phyloP scores from a whole-genome alignment of 2,329 filamentous ascomycete species.

The Botryotinia globosa region DNA sequence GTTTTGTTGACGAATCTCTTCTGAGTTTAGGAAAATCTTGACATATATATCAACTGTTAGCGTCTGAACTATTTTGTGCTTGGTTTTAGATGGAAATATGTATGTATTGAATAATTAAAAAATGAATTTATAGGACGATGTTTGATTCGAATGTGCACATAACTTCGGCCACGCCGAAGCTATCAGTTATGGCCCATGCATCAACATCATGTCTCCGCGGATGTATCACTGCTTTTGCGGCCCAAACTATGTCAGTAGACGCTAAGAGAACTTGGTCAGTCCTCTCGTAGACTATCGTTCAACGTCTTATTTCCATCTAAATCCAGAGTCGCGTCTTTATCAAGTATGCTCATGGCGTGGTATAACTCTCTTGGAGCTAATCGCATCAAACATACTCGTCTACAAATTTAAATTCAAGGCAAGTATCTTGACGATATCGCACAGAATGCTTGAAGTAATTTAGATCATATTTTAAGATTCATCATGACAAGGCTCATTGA shows the following conservation, averaged over 20 bases:
- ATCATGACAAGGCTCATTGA: neutral
- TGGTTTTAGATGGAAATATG: neutral
- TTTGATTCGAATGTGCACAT: neutral
- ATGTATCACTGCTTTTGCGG: neutral
- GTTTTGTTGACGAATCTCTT: neutral
- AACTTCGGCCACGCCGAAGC: neutral
- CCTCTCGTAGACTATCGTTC: neutral
- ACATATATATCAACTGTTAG: too few species aligned
- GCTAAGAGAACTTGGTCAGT: neutral
- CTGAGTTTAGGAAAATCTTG: neutral
- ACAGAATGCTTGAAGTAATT: neutral
- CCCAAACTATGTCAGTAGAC: neutral
- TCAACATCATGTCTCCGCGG: neutral
- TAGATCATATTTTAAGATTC: neutral
- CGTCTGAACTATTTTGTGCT: neutral
- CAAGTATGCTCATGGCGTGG: neutral
- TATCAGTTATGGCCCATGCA: neutral
- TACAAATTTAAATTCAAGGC: neutral
- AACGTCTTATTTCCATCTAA: neutral
- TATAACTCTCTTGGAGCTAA: neutral
- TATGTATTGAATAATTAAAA: neutral
- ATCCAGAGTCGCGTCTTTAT: neutral
- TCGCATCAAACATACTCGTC: neutral
- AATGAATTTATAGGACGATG: neutral
- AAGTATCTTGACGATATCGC: neutral